Conservation (phyloP, 352 stramenopile species). For the Phytophthora niederhauseri region DNA sequence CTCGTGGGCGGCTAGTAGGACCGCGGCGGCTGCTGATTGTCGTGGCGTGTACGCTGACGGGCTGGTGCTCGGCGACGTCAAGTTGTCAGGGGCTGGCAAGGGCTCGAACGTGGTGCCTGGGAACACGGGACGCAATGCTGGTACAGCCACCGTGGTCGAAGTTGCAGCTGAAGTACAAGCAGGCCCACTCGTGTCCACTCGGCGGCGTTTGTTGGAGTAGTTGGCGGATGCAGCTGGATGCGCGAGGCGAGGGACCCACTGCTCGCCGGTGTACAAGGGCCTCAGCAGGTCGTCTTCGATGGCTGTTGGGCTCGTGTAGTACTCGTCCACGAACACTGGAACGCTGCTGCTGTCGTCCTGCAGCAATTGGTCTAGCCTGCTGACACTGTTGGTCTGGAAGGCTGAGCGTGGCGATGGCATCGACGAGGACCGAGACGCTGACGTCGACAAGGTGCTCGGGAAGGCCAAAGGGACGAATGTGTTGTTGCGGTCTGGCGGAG, state of each 20-base stretch:
- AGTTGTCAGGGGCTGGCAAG: conserved; percentile 19
- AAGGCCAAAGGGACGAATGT: conserved; percentile 41
- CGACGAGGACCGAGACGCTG: conserved; percentile 13
- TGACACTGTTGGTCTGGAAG: conserved; percentile 26
- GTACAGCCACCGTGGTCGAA: conserved; percentile 6
- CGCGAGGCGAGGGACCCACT: conserved; percentile 25
- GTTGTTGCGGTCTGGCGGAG: conserved; percentile 10
- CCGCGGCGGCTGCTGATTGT: conserved; percentile 8
- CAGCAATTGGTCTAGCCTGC: conserved; percentile 60
- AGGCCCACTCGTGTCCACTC: conserved; percentile 11
- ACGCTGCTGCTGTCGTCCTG: conserved; percentile 60
- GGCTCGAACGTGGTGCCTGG: conserved; percentile 16
- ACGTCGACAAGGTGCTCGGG: conserved; percentile 28
- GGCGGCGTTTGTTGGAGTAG: conserved; percentile 34
- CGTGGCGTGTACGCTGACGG: conserved; percentile 7
- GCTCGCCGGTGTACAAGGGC: conserved; percentile 35
- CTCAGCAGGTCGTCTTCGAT: conserved; percentile 57
- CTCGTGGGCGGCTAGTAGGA: conserved; percentile 31
- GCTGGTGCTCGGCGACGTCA: conserved; percentile 23
- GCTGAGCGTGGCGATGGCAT: conserved; percentile 12
- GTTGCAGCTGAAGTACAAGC: conserved; percentile 7
- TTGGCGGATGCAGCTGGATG: conserved; percentile 18
- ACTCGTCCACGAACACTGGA: conserved; percentile 46
- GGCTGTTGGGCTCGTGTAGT: conserved; percentile 57
- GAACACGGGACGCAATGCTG: conserved; percentile 7